A percentile compares a stretch with the other conserved stretches of the same genome.
phyloP scores from a whole-genome alignment of 108 stramenopile species.

The Cylindrotheca closterium region DNA sequence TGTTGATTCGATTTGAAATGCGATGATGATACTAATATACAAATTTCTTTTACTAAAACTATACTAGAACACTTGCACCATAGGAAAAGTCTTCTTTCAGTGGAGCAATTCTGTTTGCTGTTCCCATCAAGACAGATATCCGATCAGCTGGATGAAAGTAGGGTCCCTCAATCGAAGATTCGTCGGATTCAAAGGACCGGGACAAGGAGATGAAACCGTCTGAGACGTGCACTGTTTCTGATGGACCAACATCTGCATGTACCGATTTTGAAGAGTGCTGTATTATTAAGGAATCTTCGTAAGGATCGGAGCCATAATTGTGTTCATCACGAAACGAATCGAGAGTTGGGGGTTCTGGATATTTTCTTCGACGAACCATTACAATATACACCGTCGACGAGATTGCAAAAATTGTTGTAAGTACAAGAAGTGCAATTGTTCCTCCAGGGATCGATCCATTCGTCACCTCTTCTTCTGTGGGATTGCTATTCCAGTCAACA shows the following conservation, averaged over 20 bases:
- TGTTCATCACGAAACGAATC: conserved; percentile 3
- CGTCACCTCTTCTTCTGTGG: neutral
- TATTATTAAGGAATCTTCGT: conserved; percentile 15
- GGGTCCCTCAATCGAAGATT: neutral
- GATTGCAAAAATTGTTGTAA: conserved; percentile 1
- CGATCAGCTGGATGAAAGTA: conserved; percentile 10
- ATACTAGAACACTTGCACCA: conserved; percentile 25
- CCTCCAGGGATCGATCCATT: conserved; percentile 3
- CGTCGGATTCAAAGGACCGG: neutral
- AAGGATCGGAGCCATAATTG: conserved; percentile 19
- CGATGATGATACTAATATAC: neutral
- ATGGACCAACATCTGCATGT: neutral
- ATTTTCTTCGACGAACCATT: neutral
- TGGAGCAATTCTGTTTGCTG: conserved; percentile 20
- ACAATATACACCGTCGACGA: conserved; percentile 8
- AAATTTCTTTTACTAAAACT: neutral
- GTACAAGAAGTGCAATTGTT: conserved; percentile 1
- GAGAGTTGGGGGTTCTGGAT: neutral
- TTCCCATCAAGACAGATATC: conserved; percentile 17
- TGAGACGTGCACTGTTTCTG: too few species aligned
- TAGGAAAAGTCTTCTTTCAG: conserved; percentile 23
- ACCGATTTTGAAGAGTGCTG: neutral
- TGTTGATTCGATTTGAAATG: neutral
- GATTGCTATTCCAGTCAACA: neutral
- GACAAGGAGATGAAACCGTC: too few species aligned